phyloP scores from a whole-genome alignment of 495 filamentous ascomycete genomes.

The Mycothermus thermophilus region DNA sequence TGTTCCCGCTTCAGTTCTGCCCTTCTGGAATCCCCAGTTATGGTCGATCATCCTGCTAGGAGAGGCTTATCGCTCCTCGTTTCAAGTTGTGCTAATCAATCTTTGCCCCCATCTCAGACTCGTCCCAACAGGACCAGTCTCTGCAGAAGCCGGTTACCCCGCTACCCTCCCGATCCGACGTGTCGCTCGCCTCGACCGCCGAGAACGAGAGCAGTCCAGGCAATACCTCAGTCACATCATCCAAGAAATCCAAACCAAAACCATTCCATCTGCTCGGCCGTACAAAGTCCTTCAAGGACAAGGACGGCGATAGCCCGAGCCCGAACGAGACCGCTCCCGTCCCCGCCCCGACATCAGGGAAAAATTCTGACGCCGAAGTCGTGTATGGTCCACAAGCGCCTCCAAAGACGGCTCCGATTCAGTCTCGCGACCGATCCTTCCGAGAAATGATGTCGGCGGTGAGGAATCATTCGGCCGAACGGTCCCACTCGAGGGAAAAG shows the following conservation, averaged over 20 bases:
- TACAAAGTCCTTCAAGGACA: constrained; percentile 53
- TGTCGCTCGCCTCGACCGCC: constrained; percentile 26
- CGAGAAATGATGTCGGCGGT: constrained; percentile 48
- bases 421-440: constrained; percentile 46
- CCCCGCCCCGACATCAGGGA: constrained; percentile 19
- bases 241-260: constrained; percentile 38
- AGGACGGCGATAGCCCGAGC: constrained; percentile 27
- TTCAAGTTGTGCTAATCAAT: constrained; percentile 9
- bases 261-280: constrained; percentile 48
- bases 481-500: constrained; percentile 29
- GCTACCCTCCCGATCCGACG: constrained; percentile 29
- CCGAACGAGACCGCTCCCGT: constrained; percentile 22
- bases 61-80: constrained; percentile 1
- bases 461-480: constrained; percentile 52
- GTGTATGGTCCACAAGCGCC: constrained; percentile 14
- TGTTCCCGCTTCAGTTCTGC: not conserved
- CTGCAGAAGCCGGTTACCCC: constrained; percentile 22
- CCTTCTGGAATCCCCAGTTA: not conserved
- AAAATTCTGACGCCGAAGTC: too few relatives aligned
- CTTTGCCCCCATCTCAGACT: constrained; percentile 16
- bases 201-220: constrained; percentile 23
- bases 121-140: constrained; percentile 25
- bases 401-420: constrained; percentile 42
- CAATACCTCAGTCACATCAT: constrained; percentile 5
- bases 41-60: not conserved